Conservation (phyloP, 78 protist species). For the Dictyostelium discoideum region dicty_2.7 NC_007090.3:5121501-5122000, state of each 20-base stretch:
- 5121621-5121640: not conserved
- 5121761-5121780: slow-evolving; percentile 40
- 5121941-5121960: slow-evolving; percentile 54
- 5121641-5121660: not conserved
- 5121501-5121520: not conserved
- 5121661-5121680: slow-evolving; percentile 39
- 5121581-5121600: not conserved
- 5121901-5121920: slow-evolving; percentile 38
- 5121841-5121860: slow-evolving; percentile 35
- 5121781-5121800: slow-evolving; percentile 33
- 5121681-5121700: slow-evolving; percentile 36
- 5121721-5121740: slow-evolving; percentile 12
- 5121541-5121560: not conserved
- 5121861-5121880: slow-evolving; percentile 8
- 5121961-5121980: slow-evolving; percentile 49
- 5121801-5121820: slow-evolving; percentile 30
- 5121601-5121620: not conserved
- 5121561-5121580: slow-evolving; percentile 43
- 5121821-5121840: slow-evolving; percentile 15
- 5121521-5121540: not conserved
- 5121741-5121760: slow-evolving; percentile 10
- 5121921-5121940: slow-evolving; percentile 33
- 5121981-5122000: slow-evolving; percentile 38
- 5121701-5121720: slow-evolving; percentile 1
- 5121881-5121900: slow-evolving; percentile 41